Percentiles rank a stretch among this genome's conserved stretches.
Evolutionary conservation across 345 rosid species (phyloP).

Genomic region (Salix dunnii): DNA sequence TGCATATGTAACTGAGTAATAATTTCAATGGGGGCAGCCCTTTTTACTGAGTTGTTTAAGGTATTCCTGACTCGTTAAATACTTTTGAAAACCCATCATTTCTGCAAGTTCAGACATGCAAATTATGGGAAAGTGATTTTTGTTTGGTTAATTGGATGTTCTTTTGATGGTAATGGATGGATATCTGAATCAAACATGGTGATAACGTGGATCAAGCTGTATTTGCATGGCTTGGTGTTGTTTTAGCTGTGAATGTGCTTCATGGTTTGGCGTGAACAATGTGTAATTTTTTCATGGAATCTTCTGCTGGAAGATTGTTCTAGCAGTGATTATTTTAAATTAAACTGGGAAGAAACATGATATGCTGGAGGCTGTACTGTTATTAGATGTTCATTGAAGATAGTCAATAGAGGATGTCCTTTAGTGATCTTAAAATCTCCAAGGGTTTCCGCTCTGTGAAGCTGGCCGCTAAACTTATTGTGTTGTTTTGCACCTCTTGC

Average conservation of each 20-base stretch:
- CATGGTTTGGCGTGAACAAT: neutral
- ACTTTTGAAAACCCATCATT: neutral
- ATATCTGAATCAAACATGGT: neutral
- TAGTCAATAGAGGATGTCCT: neutral
- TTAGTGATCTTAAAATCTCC: neutral
- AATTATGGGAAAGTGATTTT: neutral
- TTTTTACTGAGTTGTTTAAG: no score
- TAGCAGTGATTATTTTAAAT: neutral
- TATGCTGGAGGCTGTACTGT: neutral
- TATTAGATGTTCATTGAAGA: neutral
- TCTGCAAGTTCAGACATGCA: neutral
- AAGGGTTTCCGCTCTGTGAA: neutral
- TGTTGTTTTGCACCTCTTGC: conserved; percentile 1
- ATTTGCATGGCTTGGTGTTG: neutral
- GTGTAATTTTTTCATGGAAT: neutral
- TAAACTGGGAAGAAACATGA: neutral
- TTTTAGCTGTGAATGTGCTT: neutral
- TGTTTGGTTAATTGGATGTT: neutral
- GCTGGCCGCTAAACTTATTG: conserved; percentile 9
- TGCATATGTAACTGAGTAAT: neutral
- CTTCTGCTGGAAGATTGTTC: neutral
- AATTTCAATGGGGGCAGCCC: neutral
- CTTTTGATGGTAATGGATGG: neutral
- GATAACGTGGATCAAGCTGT: neutral
- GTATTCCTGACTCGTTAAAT: neutral